Evolutionary conservation across 768 basidiomycete species (phyloP).

Genomic region (Piloderma croceum): DNA sequence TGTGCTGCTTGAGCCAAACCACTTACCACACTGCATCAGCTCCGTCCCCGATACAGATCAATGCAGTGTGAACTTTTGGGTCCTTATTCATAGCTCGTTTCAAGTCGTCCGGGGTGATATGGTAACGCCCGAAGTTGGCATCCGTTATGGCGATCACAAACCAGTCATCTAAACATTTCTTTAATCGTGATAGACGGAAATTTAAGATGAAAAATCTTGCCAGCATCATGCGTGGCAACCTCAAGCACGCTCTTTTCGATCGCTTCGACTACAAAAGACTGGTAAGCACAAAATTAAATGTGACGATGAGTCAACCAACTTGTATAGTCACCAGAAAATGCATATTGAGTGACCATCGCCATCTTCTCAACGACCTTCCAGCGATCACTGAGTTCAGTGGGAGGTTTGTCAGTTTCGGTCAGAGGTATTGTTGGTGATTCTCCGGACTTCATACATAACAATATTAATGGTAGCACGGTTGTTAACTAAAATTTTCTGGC

Average conservation of each 20-base stretch:
- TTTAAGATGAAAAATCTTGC: too few species aligned
- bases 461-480: background rate
- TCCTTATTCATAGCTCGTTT: constrained; percentile 52
- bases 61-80: constrained; percentile 60
- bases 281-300: constrained; percentile 3
- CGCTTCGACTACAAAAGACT: constrained; percentile 45
- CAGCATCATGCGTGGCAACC: constrained; percentile 57
- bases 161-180: constrained; percentile 63
- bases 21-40: constrained; percentile 57
- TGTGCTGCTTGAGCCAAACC: background rate
- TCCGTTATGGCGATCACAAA: constrained; percentile 70
- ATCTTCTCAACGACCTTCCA: constrained; percentile 71
- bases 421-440: constrained; percentile 54
- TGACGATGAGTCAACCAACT: constrained; percentile 27
- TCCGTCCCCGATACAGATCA: constrained; percentile 67
- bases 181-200: background rate
- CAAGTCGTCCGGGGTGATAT: constrained; percentile 55
- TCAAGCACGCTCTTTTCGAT: constrained; percentile 58
- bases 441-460: constrained; percentile 41
- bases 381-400: constrained; percentile 48
- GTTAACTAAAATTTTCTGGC: constrained; percentile 42
- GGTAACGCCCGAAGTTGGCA: constrained; percentile 61
- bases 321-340: constrained; percentile 64
- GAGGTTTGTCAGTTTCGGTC: constrained; percentile 44
- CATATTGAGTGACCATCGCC: constrained; percentile 61